Conservation (phyloP, 2,329 filamentous ascomycete species). For the Ophiostoma novo-ulmi region DNA sequence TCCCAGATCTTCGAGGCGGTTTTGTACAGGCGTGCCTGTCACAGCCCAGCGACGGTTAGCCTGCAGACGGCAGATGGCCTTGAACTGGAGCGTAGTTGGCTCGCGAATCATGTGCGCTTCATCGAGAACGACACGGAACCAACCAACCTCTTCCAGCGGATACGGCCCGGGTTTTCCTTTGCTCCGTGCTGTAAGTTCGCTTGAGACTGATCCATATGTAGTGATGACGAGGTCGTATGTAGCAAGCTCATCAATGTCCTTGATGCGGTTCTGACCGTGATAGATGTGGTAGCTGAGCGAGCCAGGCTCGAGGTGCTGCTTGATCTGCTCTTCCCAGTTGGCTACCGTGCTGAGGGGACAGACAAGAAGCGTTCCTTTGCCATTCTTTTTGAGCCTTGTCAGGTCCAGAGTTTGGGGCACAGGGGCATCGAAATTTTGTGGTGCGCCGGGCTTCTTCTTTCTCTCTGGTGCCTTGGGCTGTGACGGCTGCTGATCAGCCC, state of each 20-base stretch:
- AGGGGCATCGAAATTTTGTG: slow-evolving; percentile 37
- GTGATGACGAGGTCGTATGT: slow-evolving; percentile 82
- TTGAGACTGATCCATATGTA: slow-evolving; percentile 82
- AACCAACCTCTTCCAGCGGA: slow-evolving; percentile 73
- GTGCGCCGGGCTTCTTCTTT: slow-evolving; percentile 36
- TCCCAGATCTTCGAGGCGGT: slow-evolving; percentile 82
- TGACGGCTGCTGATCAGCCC: slow-evolving; percentile 50
- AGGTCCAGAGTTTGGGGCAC: slow-evolving; percentile 44
- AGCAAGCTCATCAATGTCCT: slow-evolving; percentile 62
- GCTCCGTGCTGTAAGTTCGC: slow-evolving; percentile 64
- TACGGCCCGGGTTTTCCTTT: slow-evolving; percentile 55
- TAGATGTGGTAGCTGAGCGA: slow-evolving; percentile 74
- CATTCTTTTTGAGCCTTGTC: slow-evolving; percentile 58
- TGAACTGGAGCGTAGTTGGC: slow-evolving; percentile 72
- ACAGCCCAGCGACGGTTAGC: slow-evolving; percentile 88
- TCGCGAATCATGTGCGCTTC: slow-evolving; percentile 95
- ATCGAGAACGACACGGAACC: slow-evolving; percentile 90
- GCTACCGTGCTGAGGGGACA: slow-evolving; percentile 85
- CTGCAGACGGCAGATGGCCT: slow-evolving; percentile 73
- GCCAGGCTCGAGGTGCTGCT: slow-evolving; percentile 64
- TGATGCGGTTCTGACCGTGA: slow-evolving; percentile 72
- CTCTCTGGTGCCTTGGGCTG: slow-evolving; percentile 43
- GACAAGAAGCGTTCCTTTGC: slow-evolving; percentile 75
- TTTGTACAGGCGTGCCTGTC: slow-evolving; percentile 95
- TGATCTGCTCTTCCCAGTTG: slow-evolving; percentile 93